Evolutionary conservation across 768 basidiomycete genomes (phyloP).

Genomic region (Mycena epipterygia): DNA sequence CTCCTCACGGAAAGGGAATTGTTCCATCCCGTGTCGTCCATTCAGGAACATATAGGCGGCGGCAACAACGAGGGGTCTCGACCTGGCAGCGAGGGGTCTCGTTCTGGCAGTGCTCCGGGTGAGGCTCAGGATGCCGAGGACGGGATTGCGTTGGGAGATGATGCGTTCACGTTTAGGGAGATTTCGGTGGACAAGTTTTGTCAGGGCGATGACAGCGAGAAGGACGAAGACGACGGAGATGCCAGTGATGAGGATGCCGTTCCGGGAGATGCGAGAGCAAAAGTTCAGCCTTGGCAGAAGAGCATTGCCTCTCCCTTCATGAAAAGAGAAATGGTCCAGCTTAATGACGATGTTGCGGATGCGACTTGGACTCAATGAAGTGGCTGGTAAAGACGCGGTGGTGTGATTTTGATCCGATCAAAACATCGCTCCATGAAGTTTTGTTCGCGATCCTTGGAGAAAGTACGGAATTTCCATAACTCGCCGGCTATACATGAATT

Average conservation of each 20-base stretch:
- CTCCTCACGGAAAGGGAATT: neutral
- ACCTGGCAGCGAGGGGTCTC: too few species aligned
- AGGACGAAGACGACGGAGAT: conserved; percentile 8
- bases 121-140: neutral
- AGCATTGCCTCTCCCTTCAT: neutral
- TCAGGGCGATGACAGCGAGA: neutral
- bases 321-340: too few species aligned
- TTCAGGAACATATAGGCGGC: neutral
- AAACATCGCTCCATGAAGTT: too few species aligned
- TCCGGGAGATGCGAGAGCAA: neutral
- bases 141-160: neutral
- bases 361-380: too few species aligned
- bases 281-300: neutral
- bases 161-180: neutral
- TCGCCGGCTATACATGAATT: too few species aligned
- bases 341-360: too few species aligned
- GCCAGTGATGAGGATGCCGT: neutral
- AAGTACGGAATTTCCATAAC: too few species aligned
- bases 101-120: neutral
- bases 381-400: too few species aligned
- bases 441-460: too few species aligned
- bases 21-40: neutral
- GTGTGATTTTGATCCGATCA: too few species aligned
- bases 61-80: neutral
- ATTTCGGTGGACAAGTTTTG: conserved; percentile 2